A percentile compares a stretch with the other conserved stretches of the same genome.
These are phyloP conservation scores for Astragalus glycyphyllos DNA, from an alignment of 306 rosid species.

Conservation along the genomic window DNA sequence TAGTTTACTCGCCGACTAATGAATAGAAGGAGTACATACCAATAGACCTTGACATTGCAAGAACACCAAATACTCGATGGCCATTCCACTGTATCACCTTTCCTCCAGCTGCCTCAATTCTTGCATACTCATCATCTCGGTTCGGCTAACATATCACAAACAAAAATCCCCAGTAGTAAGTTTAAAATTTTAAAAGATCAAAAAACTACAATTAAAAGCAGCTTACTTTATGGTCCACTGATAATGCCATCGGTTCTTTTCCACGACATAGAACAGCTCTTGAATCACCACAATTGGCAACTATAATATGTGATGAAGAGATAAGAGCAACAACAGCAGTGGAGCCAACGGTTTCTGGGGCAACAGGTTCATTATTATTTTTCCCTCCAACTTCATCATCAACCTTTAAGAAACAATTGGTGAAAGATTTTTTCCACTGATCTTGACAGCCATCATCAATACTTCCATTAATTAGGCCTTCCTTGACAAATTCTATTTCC, in stretches of 20 bases:
- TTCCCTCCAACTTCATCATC: conserved; percentile 88
- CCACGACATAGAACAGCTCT: conserved; percentile 93
- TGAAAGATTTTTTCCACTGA: conserved; percentile 75
- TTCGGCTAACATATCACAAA: conserved; percentile 67
- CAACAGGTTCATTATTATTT: conserved; percentile 62
- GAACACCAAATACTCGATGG: conserved; percentile 92
- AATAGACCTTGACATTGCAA: conserved; percentile 97
- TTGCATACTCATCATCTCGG: conserved; percentile 88
- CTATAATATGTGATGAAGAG: conserved; percentile 83
- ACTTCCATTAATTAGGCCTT: conserved; percentile 56
- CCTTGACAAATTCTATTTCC: conserved; percentile 72
- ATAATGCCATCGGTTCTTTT: conserved; percentile 85
- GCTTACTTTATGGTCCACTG: conserved; percentile 89
- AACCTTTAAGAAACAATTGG: conserved; percentile 76
- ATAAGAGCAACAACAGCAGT: conserved; percentile 86
- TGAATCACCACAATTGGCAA: conserved; percentile 93
- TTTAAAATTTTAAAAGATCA: conserved; percentile 1
- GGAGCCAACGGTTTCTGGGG: conserved; percentile 95
- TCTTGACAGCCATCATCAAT: conserved; percentile 63
- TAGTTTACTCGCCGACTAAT: not conserved
- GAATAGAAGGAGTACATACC: conserved; percentile 54
- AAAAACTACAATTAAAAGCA: conserved; percentile 21
- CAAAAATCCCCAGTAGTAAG: conserved; percentile 37
- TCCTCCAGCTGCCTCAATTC: conserved; percentile 97
- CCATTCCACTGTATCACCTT: conserved; percentile 98